These are phyloP conservation scores for Cladophialophora psammophila DNA, from an alignment of 2,329 filamentous ascomycete genomes.

Conservation along the genomic window DNA sequence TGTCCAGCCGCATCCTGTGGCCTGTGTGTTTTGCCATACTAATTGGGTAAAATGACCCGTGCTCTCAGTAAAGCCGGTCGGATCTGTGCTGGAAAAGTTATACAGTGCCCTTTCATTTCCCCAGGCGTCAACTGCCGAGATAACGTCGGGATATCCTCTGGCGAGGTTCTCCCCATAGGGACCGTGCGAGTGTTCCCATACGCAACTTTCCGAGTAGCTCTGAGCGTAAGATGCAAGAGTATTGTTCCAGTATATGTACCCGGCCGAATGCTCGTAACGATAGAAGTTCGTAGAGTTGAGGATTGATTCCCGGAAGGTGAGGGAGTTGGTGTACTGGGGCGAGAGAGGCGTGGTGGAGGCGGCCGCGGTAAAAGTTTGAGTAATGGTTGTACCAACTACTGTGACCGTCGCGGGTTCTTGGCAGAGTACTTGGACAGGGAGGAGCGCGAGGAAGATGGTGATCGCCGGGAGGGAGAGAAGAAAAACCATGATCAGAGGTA, in stretches of 20 bases:
- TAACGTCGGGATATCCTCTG: conserved; percentile 68
- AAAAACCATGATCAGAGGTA: conserved; percentile 6
- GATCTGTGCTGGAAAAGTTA: conserved; percentile 56
- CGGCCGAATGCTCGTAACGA: conserved; percentile 68
- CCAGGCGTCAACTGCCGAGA: conserved; percentile 70
- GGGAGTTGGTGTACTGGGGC: conserved; percentile 53
- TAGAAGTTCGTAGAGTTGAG: conserved; percentile 73
- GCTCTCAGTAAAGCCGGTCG: conserved; percentile 61
- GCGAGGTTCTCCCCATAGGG: conserved; percentile 74
- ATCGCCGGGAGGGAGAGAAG: conserved; percentile 13
- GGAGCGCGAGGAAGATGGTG: conserved; percentile 14
- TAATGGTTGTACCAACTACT: conserved; percentile 41
- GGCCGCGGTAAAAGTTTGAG: conserved; percentile 36
- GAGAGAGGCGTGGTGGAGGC: conserved; percentile 43
- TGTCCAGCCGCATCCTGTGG: conserved; percentile 63
- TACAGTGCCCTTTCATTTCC: conserved; percentile 67
- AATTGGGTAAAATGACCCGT: conserved; percentile 78
- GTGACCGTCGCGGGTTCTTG: conserved; percentile 36
- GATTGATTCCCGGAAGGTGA: conserved; percentile 59
- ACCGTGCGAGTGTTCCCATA: conserved; percentile 59
- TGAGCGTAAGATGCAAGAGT: conserved; percentile 65
- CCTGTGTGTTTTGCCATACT: conserved; percentile 70
- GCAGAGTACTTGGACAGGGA: conserved; percentile 28
- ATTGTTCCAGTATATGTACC: conserved; percentile 68
- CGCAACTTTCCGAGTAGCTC: conserved; percentile 57